A percentile compares a stretch with the other conserved stretches of the same genome.
Evolutionary conservation across 148 eudicot genomes (phyloP).

Genomic region (Bassia scoparia): DNA sequence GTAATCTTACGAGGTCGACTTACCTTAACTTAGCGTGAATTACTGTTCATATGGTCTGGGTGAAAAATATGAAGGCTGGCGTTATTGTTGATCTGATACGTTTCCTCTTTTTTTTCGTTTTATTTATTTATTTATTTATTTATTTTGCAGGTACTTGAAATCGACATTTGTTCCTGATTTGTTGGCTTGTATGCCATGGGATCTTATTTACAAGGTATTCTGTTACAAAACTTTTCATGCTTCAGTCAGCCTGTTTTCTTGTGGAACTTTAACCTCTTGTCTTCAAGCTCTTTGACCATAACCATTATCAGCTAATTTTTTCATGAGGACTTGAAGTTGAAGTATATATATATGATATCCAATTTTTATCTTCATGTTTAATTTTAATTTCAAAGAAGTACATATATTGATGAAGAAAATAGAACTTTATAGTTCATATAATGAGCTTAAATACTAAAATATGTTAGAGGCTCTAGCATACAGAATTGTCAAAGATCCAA

Average conservation of each 20-base stretch:
- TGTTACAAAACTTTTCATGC: background rate
- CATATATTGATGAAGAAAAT: background rate
- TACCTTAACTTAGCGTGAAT: too few relatives aligned
- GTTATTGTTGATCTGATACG: background rate
- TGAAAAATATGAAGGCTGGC: too few relatives aligned
- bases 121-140: background rate
- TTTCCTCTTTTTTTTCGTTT: background rate
- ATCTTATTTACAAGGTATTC: conserved; percentile 73
- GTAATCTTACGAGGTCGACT: too few relatives aligned
- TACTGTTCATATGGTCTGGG: too few relatives aligned
- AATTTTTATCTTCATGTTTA: too few relatives aligned
- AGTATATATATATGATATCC: too few relatives aligned
- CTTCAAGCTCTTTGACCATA: too few relatives aligned
- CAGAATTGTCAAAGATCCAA: background rate
- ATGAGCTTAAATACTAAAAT: background rate
- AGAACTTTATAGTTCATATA: background rate
- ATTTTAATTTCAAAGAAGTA: background rate
- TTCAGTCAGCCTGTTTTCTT: background rate
- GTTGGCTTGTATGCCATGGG: conserved; percentile 94
- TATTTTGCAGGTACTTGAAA: conserved; percentile 65
- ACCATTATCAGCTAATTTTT: too few relatives aligned
- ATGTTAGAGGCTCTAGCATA: background rate
- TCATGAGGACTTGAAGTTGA: too few relatives aligned
- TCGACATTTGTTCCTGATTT: conserved; percentile 70
- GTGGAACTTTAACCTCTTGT: background rate